Conservation (phyloP, 768 basidiomycete species). For the Calvatia gigantea region DNA sequence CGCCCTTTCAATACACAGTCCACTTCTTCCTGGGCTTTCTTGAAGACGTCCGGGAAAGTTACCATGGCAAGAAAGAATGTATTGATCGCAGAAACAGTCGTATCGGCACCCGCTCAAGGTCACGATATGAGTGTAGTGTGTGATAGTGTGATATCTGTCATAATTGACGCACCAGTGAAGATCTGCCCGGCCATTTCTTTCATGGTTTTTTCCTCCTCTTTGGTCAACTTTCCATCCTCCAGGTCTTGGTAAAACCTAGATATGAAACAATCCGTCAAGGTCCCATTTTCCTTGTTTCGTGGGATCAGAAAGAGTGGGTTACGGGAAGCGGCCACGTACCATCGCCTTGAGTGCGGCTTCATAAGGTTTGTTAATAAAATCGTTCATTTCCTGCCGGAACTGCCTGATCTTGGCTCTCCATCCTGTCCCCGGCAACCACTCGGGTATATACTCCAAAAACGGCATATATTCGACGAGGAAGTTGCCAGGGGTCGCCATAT, state of each 20-base stretch:
- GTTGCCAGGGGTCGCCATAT: constrained; percentile 5
- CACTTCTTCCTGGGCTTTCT: constrained; percentile 36
- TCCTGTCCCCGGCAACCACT: constrained; percentile 44
- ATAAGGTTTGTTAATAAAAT: constrained; percentile 22
- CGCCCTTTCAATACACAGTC: constrained; percentile 26
- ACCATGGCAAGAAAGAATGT: constrained; percentile 16
- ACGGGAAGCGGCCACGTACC: constrained; percentile 7
- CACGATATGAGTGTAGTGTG: not conserved
- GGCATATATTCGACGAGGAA: constrained; percentile 18
- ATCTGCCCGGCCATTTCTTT: constrained; percentile 17
- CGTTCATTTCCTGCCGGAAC: constrained; percentile 14
- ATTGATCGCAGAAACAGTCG: constrained; percentile 8
- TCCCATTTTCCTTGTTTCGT: constrained; percentile 13
- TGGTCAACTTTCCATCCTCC: constrained; percentile 10
- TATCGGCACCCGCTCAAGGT: constrained; percentile 11
- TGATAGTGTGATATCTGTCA: not conserved
- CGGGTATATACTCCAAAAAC: constrained; percentile 38
- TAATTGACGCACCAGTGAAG: constrained; percentile 16
- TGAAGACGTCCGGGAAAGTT: constrained; percentile 29
- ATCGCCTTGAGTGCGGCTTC: constrained; percentile 16
- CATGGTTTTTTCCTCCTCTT: constrained; percentile 10
- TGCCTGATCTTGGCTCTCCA: constrained; percentile 34
- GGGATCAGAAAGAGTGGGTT: not conserved
- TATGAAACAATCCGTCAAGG: constrained; percentile 13
- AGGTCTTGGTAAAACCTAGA: constrained; percentile 14